These are phyloP conservation scores for Geotrichum carabidarum DNA, from an alignment of 1,139 yeast genomes.

Conservation along the genomic window DNA sequence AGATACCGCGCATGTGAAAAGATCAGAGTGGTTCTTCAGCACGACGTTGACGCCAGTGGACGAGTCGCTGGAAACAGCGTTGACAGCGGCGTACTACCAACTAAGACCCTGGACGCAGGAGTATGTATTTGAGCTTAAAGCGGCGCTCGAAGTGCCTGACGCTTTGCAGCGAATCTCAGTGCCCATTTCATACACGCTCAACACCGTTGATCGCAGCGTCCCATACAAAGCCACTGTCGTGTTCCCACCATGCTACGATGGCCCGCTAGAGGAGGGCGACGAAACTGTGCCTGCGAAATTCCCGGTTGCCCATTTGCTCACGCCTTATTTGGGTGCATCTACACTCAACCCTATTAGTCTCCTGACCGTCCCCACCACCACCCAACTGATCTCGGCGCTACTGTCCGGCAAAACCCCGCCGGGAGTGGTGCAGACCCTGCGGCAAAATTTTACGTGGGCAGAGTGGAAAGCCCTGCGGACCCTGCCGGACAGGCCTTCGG, in stretches of 20 bases:
- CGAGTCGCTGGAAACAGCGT: constrained; percentile 33
- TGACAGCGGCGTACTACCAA: constrained; percentile 29
- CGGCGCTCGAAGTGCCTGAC: constrained; percentile 35
- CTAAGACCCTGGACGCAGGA: constrained; percentile 36
- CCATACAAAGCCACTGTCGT: constrained; percentile 28
- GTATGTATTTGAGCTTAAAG: constrained; percentile 32
- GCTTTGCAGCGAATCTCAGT: constrained; percentile 32
- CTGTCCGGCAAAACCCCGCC: constrained; percentile 32
- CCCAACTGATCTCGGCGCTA: constrained; percentile 27
- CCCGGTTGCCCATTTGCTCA: constrained; percentile 29
- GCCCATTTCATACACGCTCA: constrained; percentile 25
- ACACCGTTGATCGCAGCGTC: constrained; percentile 15
- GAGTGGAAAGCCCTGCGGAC: constrained; percentile 30
- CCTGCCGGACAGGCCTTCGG: constrained; percentile 34
- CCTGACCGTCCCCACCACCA: constrained; percentile 23
- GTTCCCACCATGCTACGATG: constrained; percentile 30
- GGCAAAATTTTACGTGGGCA: constrained; percentile 32
- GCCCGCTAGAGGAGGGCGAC: background rate
- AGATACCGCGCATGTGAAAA: constrained; percentile 31
- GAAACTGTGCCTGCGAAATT: constrained; percentile 11
- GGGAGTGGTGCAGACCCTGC: constrained; percentile 29
- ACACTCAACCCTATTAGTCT: constrained; percentile 25
- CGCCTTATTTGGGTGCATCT: constrained; percentile 21
- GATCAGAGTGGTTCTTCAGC: constrained; percentile 38
- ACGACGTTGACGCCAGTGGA: constrained; percentile 36